These are phyloP conservation scores for Terfezia claveryi DNA, from an alignment of 495 filamentous ascomycete genomes.

Conservation along the genomic window DNA sequence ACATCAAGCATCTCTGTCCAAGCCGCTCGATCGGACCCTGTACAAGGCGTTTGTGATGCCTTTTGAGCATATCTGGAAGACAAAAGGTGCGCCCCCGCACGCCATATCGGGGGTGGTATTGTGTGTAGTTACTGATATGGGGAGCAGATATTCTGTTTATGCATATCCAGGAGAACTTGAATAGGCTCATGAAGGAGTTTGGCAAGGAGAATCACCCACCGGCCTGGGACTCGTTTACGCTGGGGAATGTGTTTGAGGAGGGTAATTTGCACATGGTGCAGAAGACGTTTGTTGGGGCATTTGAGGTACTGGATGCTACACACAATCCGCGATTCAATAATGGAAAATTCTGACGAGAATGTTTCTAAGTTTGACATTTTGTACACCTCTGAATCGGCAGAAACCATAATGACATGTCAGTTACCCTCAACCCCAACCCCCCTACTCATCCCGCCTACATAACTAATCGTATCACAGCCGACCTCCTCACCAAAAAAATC, in stretches of 20 bases:
- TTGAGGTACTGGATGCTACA: conserved; percentile 33
- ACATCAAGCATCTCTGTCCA: conserved; percentile 26
- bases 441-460: conserved; percentile 1
- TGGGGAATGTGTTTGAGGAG: conserved; percentile 39
- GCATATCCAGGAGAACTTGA: conserved; percentile 55
- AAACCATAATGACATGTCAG: conserved; percentile 34
- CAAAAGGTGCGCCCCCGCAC: conserved; percentile 32
- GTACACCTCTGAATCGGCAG: conserved; percentile 60
- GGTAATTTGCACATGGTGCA: conserved; percentile 83
- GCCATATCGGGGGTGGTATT: no score
- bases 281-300: conserved; percentile 74
- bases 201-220: conserved; percentile 54
- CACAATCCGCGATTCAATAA: not conserved
- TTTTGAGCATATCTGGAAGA: conserved; percentile 60
- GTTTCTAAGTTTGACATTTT: conserved; percentile 61
- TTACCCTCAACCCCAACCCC: not conserved
- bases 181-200: conserved; percentile 43
- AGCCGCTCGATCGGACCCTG: conserved; percentile 51
- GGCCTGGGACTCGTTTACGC: conserved; percentile 64
- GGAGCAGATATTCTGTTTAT: conserved; percentile 35
- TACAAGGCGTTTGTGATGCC: conserved; percentile 50
- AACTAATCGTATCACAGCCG: conserved; percentile 30
- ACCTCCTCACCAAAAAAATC: conserved; percentile 48
- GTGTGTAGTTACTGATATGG: no score
- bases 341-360: no score